A percentile compares a stretch with the other conserved stretches of the same genome.
Conservation (phyloP, 1,139 yeast genomes). For the Sporopachydermia cereana region DNA sequence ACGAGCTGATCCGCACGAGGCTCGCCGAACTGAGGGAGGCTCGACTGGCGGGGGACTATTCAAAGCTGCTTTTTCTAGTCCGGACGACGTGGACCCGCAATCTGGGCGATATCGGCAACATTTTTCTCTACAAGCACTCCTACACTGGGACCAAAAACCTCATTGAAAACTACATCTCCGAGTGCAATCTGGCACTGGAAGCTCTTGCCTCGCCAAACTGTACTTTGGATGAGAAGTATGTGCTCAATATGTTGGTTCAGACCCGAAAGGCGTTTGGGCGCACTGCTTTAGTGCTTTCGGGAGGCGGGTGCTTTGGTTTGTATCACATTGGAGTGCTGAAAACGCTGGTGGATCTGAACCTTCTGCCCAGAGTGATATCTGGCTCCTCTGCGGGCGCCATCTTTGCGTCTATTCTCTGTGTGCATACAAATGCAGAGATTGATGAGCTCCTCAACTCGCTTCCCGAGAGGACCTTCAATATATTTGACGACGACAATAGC, state of each 20-base stretch:
- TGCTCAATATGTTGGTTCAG: slow-evolving; percentile 71
- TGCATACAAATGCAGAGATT: slow-evolving; percentile 68
- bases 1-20: slow-evolving; percentile 41
- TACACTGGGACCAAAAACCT: slow-evolving; percentile 77
- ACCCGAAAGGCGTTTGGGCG: slow-evolving; percentile 88
- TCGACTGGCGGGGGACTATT: slow-evolving; percentile 44
- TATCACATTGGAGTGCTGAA: slow-evolving; percentile 88
- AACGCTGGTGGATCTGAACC: slow-evolving; percentile 58
- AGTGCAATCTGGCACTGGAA: slow-evolving; percentile 56
- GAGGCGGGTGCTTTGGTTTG: slow-evolving; percentile 91
- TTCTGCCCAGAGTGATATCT: slow-evolving; percentile 81
- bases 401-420: slow-evolving; percentile 79
- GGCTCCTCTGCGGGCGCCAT: slow-evolving; percentile 97
- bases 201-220: slow-evolving; percentile 26
- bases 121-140: slow-evolving; percentile 62
- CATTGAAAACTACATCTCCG: slow-evolving; percentile 72
- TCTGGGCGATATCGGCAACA: slow-evolving; percentile 80
- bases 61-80: slow-evolving; percentile 54
- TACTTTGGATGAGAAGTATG: slow-evolving; percentile 47
- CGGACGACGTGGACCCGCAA: slow-evolving; percentile 81
- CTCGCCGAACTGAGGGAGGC: slow-evolving; percentile 52
- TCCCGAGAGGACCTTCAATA: slow-evolving; percentile 50
- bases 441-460: slow-evolving; percentile 37
- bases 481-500: slow-evolving; percentile 49
- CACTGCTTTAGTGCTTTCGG: slow-evolving; percentile 84